Evolutionary conservation across 345 rosid species (phyloP).

Genomic region (Dipteronia dyeriana): DNA sequence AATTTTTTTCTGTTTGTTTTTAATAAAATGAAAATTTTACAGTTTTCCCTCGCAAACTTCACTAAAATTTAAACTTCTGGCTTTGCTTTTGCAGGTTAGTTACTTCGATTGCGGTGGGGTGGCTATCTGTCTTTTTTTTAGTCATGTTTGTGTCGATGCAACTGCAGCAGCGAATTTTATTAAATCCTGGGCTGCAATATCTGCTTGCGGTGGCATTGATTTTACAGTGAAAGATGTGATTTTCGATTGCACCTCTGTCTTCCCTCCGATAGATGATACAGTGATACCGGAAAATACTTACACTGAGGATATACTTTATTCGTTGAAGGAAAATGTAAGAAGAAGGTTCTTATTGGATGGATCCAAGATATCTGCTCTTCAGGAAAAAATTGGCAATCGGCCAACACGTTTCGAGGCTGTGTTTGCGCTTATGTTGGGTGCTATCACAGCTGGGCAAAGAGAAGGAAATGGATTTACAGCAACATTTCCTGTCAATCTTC

Average conservation of each 20-base stretch:
- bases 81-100: conserved; percentile 14
- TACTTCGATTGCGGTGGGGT: conserved; percentile 35
- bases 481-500: conserved; percentile 8
- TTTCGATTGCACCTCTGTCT: conserved; percentile 25
- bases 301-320: background rate
- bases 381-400: background rate
- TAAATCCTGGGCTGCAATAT: conserved; percentile 24
- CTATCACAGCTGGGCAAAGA: background rate
- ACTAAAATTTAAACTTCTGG: too few relatives aligned
- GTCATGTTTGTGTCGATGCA: conserved; percentile 30
- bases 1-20: too few relatives aligned
- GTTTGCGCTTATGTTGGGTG: background rate
- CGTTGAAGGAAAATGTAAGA: background rate
- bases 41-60: too few relatives aligned
- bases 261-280: conserved; percentile 20
- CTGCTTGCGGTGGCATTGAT: conserved; percentile 7
- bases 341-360: conserved; percentile 29
- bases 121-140: conserved; percentile 25
- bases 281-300: background rate
- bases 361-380: conserved; percentile 14
- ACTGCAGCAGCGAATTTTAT: conserved; percentile 17
- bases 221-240: background rate
- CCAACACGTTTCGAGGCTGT: conserved; percentile 4
- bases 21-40: too few relatives aligned
- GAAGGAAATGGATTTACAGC: background rate